Evolutionary conservation across 208 protist genomes (phyloP), one percentile per base, ranked within the genome.

Genomic region (Tritrichomonas musculus): DNA sequence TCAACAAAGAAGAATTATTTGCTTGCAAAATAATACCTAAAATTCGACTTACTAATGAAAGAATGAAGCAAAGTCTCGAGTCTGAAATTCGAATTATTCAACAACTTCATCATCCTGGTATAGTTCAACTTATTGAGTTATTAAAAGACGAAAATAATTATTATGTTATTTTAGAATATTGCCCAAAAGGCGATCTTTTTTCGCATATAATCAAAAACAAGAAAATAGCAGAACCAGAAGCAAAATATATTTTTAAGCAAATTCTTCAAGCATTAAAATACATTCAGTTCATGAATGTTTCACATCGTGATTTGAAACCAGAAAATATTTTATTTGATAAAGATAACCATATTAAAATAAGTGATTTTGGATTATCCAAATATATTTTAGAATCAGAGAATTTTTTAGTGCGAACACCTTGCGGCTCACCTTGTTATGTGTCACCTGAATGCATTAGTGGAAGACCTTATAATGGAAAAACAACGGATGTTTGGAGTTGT

Each of bases 41-140:
- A 82, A 11, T 20, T 33, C 4, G 73, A 47, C 73, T 82, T 5
- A 30, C 33, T 47, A n/a, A 25, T 17, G 33, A 27, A 75, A 75
- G 44, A 20, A 44, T n/a, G 3, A 75, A 41, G n/a, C 41, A 75
- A 27, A 36, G 44, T 44, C 33, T 95, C 25, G 53, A 95, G 47
- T 75, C 27, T 41, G 95, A 95, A 72, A 55, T 95, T 17, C 33
- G 33, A 25, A 47, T 69, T 9, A 75, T 95, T 49, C 73, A 93
- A 53, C 57, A 27, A 0, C 93, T 95, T 8, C 47, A 93, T 22
- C 94, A 95, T 80, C 94, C 93, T 9, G 95, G 95, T 93, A 95
- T 95, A 47, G 94, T 95, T 11, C 30, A 88, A 77, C 82, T 95
- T 41, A 92, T 94, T 55, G 94, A 94, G n/a, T 93, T 93, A 41